Evolutionary conservation across 805 yeast genomes (phyloP).

Genomic region (Kluyveromyces nonfermentans): DNA sequence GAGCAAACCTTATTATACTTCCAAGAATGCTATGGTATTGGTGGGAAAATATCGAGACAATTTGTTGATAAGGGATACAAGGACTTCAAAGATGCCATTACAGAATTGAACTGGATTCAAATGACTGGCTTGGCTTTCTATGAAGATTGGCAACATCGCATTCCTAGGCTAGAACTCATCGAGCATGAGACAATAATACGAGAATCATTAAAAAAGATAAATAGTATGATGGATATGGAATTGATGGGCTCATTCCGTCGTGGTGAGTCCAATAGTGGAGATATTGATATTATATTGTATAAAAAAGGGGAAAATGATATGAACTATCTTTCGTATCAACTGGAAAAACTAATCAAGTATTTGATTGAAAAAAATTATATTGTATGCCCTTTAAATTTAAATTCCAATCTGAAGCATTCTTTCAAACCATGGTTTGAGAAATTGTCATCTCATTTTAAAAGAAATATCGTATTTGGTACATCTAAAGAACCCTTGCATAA

Average conservation of each 20-base stretch:
- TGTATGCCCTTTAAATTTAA: conserved; percentile 17
- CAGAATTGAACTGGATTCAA: conserved; percentile 21
- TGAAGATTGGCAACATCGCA: conserved; percentile 23
- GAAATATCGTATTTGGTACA: neutral
- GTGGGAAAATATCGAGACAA: conserved; percentile 19
- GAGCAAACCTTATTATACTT: conserved; percentile 20
- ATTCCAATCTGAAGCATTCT: conserved; percentile 1
- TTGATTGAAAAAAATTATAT: conserved; percentile 16
- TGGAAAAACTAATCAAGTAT: conserved; percentile 14
- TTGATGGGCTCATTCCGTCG: conserved; percentile 25
- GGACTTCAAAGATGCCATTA: conserved; percentile 14
- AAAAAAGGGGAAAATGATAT: conserved; percentile 20
- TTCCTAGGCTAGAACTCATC: conserved; percentile 20
- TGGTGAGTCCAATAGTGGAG: conserved; percentile 21
- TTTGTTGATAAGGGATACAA: conserved; percentile 15
- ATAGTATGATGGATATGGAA: conserved; percentile 15
- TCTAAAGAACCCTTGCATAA: conserved; percentile 5
- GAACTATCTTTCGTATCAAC: conserved; percentile 11
- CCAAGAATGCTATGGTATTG: conserved; percentile 23
- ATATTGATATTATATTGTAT: conserved; percentile 25
- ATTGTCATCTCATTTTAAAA: conserved; percentile 1
- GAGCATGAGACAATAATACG: conserved; percentile 14
- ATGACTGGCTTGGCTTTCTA: conserved; percentile 27
- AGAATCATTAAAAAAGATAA: conserved; percentile 11
- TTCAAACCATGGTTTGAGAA: conserved; percentile 3